These are phyloP conservation scores for Alternaria ventricosa DNA, from an alignment of 2,329 filamentous ascomycete species.

Conservation along the genomic window DNA sequence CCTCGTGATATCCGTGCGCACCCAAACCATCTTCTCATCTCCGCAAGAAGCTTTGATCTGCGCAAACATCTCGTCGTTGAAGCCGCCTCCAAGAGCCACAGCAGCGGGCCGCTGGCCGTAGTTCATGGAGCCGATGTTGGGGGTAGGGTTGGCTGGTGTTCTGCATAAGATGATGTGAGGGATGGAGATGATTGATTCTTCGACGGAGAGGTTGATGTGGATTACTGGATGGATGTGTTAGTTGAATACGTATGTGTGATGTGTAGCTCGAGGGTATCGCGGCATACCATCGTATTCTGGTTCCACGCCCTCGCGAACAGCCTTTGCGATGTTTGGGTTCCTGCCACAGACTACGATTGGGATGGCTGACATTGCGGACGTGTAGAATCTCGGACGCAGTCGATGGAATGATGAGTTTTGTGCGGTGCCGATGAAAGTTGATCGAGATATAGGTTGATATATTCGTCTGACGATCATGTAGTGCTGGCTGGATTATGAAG, in stretches of 20 bases:
- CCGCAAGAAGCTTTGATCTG: constrained; percentile 5
- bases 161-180: constrained; percentile 1
- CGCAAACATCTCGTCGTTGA: not conserved
- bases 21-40: constrained; percentile 10
- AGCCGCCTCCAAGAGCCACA: not conserved
- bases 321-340: constrained; percentile 8
- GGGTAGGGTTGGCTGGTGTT: not conserved
- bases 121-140: not conserved
- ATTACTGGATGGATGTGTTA: constrained; percentile 5
- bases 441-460: not conserved
- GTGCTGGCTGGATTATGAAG: not conserved
- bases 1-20: constrained; percentile 5
- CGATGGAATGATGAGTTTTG: not conserved
- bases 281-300: constrained; percentile 24
- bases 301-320: constrained; percentile 8
- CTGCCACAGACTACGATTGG: constrained; percentile 22
- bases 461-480: not conserved
- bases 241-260: not conserved
- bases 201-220: constrained; percentile 18
- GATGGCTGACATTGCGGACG: constrained; percentile 11
- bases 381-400: not conserved
- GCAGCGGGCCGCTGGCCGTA: not conserved
- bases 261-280: not conserved
- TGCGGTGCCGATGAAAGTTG: not conserved
- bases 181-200: constrained; percentile 13